Percentiles rank a stretch among this genome's conserved stretches.
These are phyloP conservation scores for Forsythia viridissima DNA, from an alignment of 257 asterid genomes.

Conservation along the genomic window DNA sequence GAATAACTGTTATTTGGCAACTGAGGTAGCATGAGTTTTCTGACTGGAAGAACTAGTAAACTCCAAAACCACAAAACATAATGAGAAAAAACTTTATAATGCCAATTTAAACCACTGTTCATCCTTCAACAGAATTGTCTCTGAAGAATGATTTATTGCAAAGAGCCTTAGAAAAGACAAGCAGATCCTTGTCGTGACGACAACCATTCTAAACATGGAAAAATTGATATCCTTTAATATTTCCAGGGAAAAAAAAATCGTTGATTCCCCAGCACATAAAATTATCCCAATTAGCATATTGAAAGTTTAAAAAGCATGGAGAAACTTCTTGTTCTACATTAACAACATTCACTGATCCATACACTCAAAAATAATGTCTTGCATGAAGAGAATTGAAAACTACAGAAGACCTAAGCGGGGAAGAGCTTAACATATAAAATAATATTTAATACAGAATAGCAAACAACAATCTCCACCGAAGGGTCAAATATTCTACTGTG, in stretches of 20 bases:
- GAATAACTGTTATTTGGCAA: neutral
- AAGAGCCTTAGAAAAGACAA: neutral
- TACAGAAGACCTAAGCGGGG: neutral
- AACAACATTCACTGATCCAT: neutral
- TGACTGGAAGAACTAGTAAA: neutral
- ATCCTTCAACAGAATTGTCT: neutral
- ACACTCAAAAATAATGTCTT: neutral
- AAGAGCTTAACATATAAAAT: neutral
- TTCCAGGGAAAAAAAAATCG: neutral
- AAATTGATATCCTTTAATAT: neutral
- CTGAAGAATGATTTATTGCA: neutral
- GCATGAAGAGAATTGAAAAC: neutral
- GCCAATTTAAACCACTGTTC: too few relatives aligned
- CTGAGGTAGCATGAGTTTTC: neutral
- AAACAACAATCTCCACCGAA: neutral
- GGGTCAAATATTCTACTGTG: neutral
- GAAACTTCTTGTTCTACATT: neutral
- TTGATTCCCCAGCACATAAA: neutral
- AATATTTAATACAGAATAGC: slow-evolving; percentile 1
- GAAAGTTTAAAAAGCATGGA: neutral
- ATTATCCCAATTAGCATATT: neutral
- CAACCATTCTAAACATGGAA: neutral
- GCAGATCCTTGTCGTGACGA: neutral
- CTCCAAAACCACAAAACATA: neutral
- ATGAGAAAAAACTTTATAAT: too few relatives aligned